A percentile compares a stretch with the other conserved stretches of the same genome.
These are phyloP conservation scores for Byssothecium circinans DNA, from an alignment of 2,329 filamentous ascomycete genomes.

Conservation along the genomic window DNA sequence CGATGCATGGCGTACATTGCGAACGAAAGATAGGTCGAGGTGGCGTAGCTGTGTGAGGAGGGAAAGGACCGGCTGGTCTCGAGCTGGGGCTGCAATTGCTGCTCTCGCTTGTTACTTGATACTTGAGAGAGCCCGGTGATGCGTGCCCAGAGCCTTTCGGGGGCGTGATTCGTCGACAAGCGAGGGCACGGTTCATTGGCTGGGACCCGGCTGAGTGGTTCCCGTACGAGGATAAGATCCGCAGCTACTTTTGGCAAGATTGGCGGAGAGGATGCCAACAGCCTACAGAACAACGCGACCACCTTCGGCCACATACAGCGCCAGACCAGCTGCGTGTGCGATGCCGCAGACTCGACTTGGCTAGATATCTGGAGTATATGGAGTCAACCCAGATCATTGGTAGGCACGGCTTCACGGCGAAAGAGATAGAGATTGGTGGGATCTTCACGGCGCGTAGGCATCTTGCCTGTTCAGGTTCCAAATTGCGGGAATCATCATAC, in stretches of 20 bases:
- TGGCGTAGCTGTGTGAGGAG: not conserved
- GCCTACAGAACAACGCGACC: too few relatives aligned
- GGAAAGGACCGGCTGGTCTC: not conserved
- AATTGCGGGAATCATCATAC: not conserved
- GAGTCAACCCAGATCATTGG: too few relatives aligned
- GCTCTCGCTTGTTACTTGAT: not conserved
- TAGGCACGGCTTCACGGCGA: too few relatives aligned
- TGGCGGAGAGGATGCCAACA: not conserved
- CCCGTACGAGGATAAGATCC: not conserved
- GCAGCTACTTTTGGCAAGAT: not conserved
- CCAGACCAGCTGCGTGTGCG: too few relatives aligned
- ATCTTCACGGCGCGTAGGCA: too few relatives aligned
- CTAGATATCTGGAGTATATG: too few relatives aligned
- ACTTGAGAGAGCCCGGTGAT: not conserved
- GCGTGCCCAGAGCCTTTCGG: not conserved
- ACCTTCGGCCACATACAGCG: too few relatives aligned
- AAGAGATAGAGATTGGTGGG: too few relatives aligned
- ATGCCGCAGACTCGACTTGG: too few relatives aligned
- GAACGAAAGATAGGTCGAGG: not conserved
- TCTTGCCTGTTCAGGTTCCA: not conserved
- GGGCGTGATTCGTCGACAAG: too few relatives aligned
- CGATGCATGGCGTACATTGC: conserved; percentile 32
- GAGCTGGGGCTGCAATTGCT: not conserved
- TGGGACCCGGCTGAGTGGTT: not conserved
- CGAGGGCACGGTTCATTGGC: not conserved